Conservation (phyloP, 116 monocot species). For the Zostera marina region DNA sequence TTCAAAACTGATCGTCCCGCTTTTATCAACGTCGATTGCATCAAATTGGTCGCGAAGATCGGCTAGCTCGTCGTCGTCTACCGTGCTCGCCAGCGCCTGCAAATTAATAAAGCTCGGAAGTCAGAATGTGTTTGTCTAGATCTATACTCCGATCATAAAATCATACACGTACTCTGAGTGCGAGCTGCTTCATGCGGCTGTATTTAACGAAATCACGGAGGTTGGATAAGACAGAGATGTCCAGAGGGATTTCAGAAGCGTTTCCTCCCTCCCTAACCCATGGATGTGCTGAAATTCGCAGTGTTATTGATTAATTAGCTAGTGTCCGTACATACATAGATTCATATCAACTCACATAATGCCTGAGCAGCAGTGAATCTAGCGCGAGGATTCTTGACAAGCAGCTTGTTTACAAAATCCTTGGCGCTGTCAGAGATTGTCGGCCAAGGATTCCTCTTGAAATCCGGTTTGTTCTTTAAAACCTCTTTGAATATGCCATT, state of each 20-base stretch:
- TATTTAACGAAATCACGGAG: conserved; percentile 96
- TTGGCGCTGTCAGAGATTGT: conserved; percentile 66
- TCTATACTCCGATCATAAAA: too few relatives aligned
- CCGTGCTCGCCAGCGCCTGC: conserved; percentile 89
- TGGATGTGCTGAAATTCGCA: conserved; percentile 44
- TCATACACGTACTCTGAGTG: conserved; percentile 91
- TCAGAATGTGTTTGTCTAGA: too few relatives aligned
- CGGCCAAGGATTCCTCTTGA: conserved; percentile 76
- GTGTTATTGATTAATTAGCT: too few relatives aligned
- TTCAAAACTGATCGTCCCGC: conserved; percentile 80
- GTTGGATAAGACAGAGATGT: conserved; percentile 79
- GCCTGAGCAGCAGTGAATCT: conserved; percentile 95
- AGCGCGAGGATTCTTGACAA: conserved; percentile 74
- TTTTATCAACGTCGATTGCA: conserved; percentile 94
- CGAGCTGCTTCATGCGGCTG: conserved; percentile 89
- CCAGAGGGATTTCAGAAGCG: conserved; percentile 80
- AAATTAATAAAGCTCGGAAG: too few relatives aligned
- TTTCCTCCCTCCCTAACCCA: conserved; percentile 93
- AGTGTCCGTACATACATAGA: too few relatives aligned
- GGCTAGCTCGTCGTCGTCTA: conserved; percentile 68
- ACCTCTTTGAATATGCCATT: conserved; percentile 94
- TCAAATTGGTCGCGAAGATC: conserved; percentile 86
- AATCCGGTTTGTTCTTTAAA: conserved; percentile 82
- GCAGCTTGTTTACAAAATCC: conserved; percentile 82
- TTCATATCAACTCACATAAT: conserved; percentile 88